These are phyloP conservation scores for Talinum fruticosum DNA, from an alignment of 148 eudicot species.

Conservation along the genomic window DNA sequence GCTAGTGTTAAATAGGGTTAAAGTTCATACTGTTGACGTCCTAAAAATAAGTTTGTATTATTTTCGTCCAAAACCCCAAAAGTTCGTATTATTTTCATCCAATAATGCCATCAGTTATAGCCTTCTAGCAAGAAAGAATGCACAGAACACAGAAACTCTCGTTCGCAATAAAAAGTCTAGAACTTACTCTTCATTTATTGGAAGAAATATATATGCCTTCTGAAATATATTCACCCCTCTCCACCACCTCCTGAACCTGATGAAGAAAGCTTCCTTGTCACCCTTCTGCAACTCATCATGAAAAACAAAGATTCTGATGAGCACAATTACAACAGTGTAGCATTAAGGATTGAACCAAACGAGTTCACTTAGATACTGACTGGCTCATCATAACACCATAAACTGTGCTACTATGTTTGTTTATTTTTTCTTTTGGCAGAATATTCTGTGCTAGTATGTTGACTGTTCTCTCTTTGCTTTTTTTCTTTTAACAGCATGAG, in stretches of 20 bases:
- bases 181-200: slow-evolving; percentile 83
- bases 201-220: slow-evolving; percentile 86
- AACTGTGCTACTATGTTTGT: slow-evolving; percentile 3
- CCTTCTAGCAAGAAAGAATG: neutral
- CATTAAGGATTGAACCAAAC: slow-evolving; percentile 2
- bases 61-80: neutral
- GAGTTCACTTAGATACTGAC: neutral
- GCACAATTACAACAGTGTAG: neutral
- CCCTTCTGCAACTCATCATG: slow-evolving; percentile 39
- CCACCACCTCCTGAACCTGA: slow-evolving; percentile 96
- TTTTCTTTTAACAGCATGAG: neutral
- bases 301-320: slow-evolving; percentile 20
- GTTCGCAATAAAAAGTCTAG: neutral
- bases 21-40: too few species aligned
- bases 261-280: slow-evolving; percentile 52
- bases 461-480: too few species aligned
- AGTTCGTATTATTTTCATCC: too few species aligned
- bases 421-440: neutral
- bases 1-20: too few species aligned
- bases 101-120: neutral
- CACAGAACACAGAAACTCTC: neutral
- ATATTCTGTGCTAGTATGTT: neutral
- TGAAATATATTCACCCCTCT: slow-evolving; percentile 86
- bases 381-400: neutral
- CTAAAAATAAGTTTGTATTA: too few species aligned